These are phyloP conservation scores for Petunia axillaris DNA, from an alignment of 257 asterid genomes.

Conservation along the genomic window DNA sequence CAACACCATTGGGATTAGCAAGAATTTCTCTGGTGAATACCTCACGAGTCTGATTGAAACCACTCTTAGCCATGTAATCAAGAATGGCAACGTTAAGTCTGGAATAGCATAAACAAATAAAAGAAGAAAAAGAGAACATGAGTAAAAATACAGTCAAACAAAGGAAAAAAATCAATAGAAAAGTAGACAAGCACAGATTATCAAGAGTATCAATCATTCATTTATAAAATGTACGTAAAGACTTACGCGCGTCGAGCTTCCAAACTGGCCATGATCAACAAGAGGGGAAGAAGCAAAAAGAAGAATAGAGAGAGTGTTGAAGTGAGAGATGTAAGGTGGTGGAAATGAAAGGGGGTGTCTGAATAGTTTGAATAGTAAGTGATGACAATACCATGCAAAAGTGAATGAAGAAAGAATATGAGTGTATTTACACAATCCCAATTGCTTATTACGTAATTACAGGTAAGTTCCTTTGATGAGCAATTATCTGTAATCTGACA, in stretches of 20 bases:
- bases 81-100: constrained; percentile 45
- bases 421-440: too few species aligned
- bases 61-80: constrained; percentile 41
- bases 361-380: too few species aligned
- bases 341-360: too few species aligned
- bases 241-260: background rate
- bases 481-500: too few species aligned
- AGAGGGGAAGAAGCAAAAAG: background rate
- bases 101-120: constrained; percentile 19
- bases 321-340: background rate
- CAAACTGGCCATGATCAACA: background rate
- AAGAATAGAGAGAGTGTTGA: background rate
- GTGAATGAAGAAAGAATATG: background rate
- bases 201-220: background rate
- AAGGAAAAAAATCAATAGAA: background rate
- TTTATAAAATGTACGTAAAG: background rate
- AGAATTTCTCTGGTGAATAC: constrained; percentile 40
- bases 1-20: constrained; percentile 30
- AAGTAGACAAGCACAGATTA: background rate
- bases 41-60: constrained; percentile 40
- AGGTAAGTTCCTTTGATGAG: too few species aligned
- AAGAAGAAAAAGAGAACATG: background rate
- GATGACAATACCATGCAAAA: constrained; percentile 31
- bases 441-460: too few species aligned
- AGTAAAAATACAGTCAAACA: background rate